Base-by-base conservation (phyloP, 192 early-diverging fungal genomes). In the Piromyces finnis region DNA sequence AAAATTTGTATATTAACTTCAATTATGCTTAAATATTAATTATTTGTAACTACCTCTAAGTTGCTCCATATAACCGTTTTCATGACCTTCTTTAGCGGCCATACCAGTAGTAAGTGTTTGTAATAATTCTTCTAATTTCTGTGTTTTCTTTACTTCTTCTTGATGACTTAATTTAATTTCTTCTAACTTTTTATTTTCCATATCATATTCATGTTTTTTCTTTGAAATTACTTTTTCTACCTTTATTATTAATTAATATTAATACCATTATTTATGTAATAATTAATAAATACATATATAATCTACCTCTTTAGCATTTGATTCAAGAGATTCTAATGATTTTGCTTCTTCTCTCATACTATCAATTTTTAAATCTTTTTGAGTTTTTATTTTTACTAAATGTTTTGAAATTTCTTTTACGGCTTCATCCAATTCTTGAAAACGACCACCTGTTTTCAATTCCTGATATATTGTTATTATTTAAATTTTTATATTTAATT, bases 51-150 rank as follows among this genome's bases (percentile, higher is more conserved):
- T 84, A 90, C 92, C 86, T 84, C 94, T 91, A n/a, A 99, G 85
- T 82, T 98, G 97, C 86, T 97, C 94, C 92, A 96, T 92, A 80
- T 97, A 99, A 3, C 97, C 96, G 82, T 93, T 95, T 80, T 99
- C 95, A 80, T 96, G 92, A 12, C 96, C 96, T 83, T 96, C 94
- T 77, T 92, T 90, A 5, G 95, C 90, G 22, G 96, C 89, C 30
- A 99, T 85, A 29, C 98, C 98, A 0, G 96, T 99, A 3, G 95
- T 94, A 29, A 99, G 88, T 11, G 95, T 96, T 83, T 96, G 94
- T 22, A 99, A 84, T 30, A 99, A 87, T 80, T 97, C 93, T 78
- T 97, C 95, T 6, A 88, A 86, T 78, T 89, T 87, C 29, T 88
- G 87, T 26, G 92, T 86, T 59, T 89, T 84, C 36, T 92, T 84